Base-by-base conservation (phyloP, 257 asterid species). In the Ehretia macrophylla region DNA sequence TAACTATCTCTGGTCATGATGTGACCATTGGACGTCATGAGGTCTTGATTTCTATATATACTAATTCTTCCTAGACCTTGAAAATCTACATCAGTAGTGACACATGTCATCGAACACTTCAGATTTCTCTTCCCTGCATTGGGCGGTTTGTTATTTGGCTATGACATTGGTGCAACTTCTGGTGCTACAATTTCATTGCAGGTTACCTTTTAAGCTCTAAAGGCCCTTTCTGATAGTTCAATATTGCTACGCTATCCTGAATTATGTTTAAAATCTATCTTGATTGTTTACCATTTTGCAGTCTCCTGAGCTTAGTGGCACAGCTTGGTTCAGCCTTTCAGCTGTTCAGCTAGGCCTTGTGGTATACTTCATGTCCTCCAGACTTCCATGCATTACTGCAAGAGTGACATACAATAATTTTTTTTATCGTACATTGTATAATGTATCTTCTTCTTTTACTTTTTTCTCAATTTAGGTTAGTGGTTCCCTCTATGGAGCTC, bases 401-500 rank as follows among this genome's bases (percentile, higher is more conserved):
- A 17, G n/a, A 13, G 50, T n/a, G 12, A 1, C 56, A 53, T 40
- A 37, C 48, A 40, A 48, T 6, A 20, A n/a, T 11, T 44, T 35
- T 23, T 20, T 10, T 49, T 54, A 46, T 47, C 51, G 35, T 23
- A 17, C 47, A 11, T 45, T 23, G 8, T 39, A 42, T 11, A 56
- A 51, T 68, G 38, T 60, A 32, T 64, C 50, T 17, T 69, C 23
- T 51, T 58, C n/a, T n/a, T n/a, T n/a, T 20, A 49, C 16, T 55
- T 63, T 72, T 68, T 77, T 51, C 54, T 60, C 56, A 62, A 61
- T 75, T 56, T 71, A 92, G 99, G 99, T 92, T 58, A 92, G 99
- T 21, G 97, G 99, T 38, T 92, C 99, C 69, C 99, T 92, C 32
- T 92, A 92, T 77, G 99, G 99, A 78, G 99, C 99, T 75, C 95